These are phyloP conservation scores for Rhamnella rubrinervis DNA, from an alignment of 331 rosid genomes.

Conservation along the genomic window DNA sequence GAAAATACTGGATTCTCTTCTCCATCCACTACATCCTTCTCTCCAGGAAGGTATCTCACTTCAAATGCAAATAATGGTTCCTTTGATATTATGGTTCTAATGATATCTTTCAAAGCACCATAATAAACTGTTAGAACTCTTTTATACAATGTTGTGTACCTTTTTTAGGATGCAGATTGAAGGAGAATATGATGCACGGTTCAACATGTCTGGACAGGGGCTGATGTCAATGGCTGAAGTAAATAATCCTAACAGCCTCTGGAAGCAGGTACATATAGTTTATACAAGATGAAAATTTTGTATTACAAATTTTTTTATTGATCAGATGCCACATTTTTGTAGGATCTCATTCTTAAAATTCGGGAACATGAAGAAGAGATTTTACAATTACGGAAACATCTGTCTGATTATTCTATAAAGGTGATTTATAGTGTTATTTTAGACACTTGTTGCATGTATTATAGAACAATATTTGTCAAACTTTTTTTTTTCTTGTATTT, in stretches of 20 bases:
- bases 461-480: neutral
- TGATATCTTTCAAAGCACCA: conserved; percentile 11
- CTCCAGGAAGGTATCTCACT: conserved; percentile 58
- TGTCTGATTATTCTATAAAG: conserved; percentile 87
- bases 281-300: conserved; percentile 19
- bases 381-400: conserved; percentile 71
- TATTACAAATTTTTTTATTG: conserved; percentile 21
- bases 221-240: conserved; percentile 58
- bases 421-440: conserved; percentile 34
- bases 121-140: conserved; percentile 19
- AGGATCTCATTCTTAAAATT: conserved; percentile 67
- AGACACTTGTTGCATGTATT: neutral
- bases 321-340: conserved; percentile 21
- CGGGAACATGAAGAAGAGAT: conserved; percentile 89
- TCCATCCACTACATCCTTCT: conserved; percentile 58
- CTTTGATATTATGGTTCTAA: neutral
- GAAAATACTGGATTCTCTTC: conserved; percentile 56
- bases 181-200: conserved; percentile 57
- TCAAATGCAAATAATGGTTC: conserved; percentile 8
- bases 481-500: neutral
- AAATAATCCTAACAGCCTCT: conserved; percentile 51
- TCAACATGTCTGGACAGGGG: conserved; percentile 58
- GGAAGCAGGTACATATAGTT: conserved; percentile 73
- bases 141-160: conserved; percentile 22
- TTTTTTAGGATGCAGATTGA: conserved; percentile 56